Conservation (phyloP, 345 rosid genomes). For the Conringia planisiliqua region DNA sequence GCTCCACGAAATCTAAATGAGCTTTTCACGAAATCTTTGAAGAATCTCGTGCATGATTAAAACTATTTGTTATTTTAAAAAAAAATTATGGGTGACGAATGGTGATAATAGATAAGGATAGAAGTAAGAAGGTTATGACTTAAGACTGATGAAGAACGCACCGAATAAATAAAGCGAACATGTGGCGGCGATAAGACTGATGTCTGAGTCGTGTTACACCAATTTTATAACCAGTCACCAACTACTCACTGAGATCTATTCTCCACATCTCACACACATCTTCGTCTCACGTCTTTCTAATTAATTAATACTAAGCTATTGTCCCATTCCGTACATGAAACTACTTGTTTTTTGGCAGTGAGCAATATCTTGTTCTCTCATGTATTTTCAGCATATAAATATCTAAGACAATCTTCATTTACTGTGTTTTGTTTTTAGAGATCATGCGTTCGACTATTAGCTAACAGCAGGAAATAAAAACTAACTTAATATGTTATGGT, state of each 20-base stretch:
- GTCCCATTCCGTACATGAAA: background rate
- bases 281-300: background rate
- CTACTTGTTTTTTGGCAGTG: background rate
- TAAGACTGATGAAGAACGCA: constrained; percentile 29
- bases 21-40: background rate
- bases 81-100: background rate
- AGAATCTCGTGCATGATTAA: background rate
- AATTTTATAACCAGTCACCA: background rate
- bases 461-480: background rate
- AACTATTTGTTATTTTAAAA: background rate
- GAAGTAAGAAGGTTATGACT: background rate
- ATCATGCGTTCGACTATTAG: background rate
- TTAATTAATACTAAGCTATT: too few relatives aligned
- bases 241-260: background rate
- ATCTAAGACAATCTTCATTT: background rate
- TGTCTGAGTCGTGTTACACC: constrained; percentile 4
- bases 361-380: background rate
- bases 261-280: background rate
- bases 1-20: background rate
- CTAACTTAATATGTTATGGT: background rate
- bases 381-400: background rate
- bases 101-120: background rate
- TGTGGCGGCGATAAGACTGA: constrained; percentile 21
- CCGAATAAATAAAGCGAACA: constrained; percentile 16
- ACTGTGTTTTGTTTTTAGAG: background rate